A percentile compares a stretch with the other conserved stretches of the same genome.
Conservation (phyloP, 2,329 filamentous ascomycete species). For the Lecanoromycetidae sp. region DNA sequence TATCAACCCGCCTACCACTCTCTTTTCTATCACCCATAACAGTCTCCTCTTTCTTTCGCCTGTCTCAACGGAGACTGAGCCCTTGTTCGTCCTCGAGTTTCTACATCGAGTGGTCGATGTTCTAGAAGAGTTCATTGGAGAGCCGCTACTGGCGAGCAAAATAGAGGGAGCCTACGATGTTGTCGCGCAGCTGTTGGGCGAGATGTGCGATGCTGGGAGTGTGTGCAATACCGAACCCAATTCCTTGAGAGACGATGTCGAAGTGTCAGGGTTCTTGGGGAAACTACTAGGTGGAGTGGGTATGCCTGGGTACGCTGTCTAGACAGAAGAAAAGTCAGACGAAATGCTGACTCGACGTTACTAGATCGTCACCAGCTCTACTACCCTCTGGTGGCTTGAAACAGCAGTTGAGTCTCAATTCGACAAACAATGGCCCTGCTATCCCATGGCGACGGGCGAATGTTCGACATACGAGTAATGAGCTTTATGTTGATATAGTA, state of each 20-base stretch:
- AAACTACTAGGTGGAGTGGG: slow-evolving; percentile 80
- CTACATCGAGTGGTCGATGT: slow-evolving; percentile 85
- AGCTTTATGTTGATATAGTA: slow-evolving; percentile 90
- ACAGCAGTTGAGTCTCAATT: slow-evolving; percentile 27
- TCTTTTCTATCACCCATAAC: slow-evolving; percentile 79
- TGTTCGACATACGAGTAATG: slow-evolving; percentile 90
- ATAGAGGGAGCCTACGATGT: slow-evolving; percentile 88
- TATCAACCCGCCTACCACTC: slow-evolving; percentile 70
- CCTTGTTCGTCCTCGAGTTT: slow-evolving; percentile 83
- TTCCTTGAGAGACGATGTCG: slow-evolving; percentile 77
- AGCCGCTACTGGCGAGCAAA: slow-evolving; percentile 72
- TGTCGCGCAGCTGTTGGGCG: slow-evolving; percentile 78
- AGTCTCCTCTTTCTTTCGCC: slow-evolving; percentile 78
- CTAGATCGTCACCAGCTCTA: slow-evolving; percentile 31
- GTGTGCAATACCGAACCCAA: slow-evolving; percentile 87
- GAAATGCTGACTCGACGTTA: slow-evolving; percentile 8
- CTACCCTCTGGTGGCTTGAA: slow-evolving; percentile 30
- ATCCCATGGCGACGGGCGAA: slow-evolving; percentile 87
- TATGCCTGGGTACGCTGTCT: slow-evolving; percentile 51
- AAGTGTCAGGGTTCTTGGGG: slow-evolving; percentile 80
- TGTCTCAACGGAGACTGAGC: slow-evolving; percentile 74
- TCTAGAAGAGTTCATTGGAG: slow-evolving; percentile 85
- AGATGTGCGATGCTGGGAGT: slow-evolving; percentile 93
- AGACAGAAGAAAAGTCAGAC: background rate
- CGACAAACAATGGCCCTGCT: slow-evolving; percentile 32